Conservation (phyloP, 2,329 filamentous ascomycete species). For the Ophiocordyceps camponoti-floridani region DNA sequence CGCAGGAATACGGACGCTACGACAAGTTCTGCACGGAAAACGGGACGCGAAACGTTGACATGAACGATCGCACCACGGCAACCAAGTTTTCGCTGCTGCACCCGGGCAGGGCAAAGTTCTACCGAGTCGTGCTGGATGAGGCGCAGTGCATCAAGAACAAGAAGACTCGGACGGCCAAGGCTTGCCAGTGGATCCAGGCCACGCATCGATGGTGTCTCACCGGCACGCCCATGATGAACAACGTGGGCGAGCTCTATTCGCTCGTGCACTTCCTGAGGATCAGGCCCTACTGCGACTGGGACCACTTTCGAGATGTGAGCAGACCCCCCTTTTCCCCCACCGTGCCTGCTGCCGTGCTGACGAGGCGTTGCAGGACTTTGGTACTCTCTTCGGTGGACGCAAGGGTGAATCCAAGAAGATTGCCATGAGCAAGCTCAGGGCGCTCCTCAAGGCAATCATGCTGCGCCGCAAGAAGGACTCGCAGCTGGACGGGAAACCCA, state of each 20-base stretch:
- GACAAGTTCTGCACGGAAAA: slow-evolving; percentile 32
- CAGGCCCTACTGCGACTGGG: slow-evolving; percentile 50
- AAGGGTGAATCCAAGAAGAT: slow-evolving; percentile 32
- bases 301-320: slow-evolving; percentile 38
- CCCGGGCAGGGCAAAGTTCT: slow-evolving; percentile 42
- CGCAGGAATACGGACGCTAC: slow-evolving; percentile 41
- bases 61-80: slow-evolving; percentile 16
- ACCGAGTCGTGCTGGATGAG: slow-evolving; percentile 71
- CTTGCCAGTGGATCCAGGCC: slow-evolving; percentile 46
- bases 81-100: slow-evolving; percentile 41
- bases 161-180: slow-evolving; percentile 51
- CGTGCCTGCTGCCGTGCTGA: not conserved
- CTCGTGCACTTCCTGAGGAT: slow-evolving; percentile 63
- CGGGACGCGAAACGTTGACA: slow-evolving; percentile 18
- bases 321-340: slow-evolving; percentile 2
- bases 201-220: slow-evolving; percentile 65
- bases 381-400: slow-evolving; percentile 15
- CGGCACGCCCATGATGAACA: slow-evolving; percentile 82
- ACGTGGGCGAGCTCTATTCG: slow-evolving; percentile 58
- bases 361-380: slow-evolving; percentile 19
- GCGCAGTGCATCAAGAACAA: slow-evolving; percentile 72
- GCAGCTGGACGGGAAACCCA: slow-evolving; percentile 61
- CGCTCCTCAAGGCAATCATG: slow-evolving; percentile 62
- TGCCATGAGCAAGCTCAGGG: slow-evolving; percentile 56
- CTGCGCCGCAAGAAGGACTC: slow-evolving; percentile 70